Conservation (phyloP, 1,139 yeast genomes). For the Yamadazyma epiphylla region DNA sequence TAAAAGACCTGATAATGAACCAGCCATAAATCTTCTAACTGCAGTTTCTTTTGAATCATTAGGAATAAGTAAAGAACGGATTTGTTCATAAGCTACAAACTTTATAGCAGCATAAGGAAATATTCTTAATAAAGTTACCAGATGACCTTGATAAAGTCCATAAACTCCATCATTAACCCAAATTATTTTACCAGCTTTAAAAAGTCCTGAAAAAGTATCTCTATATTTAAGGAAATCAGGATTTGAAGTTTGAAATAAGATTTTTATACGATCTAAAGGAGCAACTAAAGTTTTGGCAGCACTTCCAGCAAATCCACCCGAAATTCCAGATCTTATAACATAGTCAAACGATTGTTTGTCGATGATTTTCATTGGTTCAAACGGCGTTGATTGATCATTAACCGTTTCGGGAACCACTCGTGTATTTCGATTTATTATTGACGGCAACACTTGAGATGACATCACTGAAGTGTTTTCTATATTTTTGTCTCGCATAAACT, state of each 20-base stretch:
- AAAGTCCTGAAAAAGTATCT: constrained; percentile 76
- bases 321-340: constrained; percentile 77
- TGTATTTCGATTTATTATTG: too few species aligned
- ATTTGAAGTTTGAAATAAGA: constrained; percentile 89
- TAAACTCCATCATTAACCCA: constrained; percentile 65
- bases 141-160: constrained; percentile 94
- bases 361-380: constrained; percentile 19
- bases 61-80: constrained; percentile 76
- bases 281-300: constrained; percentile 95
- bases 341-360: constrained; percentile 75
- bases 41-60: constrained; percentile 72
- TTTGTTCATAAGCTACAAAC: constrained; percentile 96
- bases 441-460: too few species aligned
- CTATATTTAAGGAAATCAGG: constrained; percentile 81
- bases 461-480: too few species aligned
- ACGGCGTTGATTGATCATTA: constrained; percentile 30
- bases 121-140: constrained; percentile 83
- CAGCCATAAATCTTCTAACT: constrained; percentile 76
- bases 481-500: too few species aligned
- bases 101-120: constrained; percentile 98
- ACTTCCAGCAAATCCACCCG: constrained; percentile 96
- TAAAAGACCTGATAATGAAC: constrained; percentile 83
- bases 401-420: constrained; percentile 5
- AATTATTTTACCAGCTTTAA: constrained; percentile 67
- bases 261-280: constrained; percentile 91